Base-by-base conservation (phyloP, 2,329 filamentous ascomycete species). In the Pseudonectria buxi region DNA sequence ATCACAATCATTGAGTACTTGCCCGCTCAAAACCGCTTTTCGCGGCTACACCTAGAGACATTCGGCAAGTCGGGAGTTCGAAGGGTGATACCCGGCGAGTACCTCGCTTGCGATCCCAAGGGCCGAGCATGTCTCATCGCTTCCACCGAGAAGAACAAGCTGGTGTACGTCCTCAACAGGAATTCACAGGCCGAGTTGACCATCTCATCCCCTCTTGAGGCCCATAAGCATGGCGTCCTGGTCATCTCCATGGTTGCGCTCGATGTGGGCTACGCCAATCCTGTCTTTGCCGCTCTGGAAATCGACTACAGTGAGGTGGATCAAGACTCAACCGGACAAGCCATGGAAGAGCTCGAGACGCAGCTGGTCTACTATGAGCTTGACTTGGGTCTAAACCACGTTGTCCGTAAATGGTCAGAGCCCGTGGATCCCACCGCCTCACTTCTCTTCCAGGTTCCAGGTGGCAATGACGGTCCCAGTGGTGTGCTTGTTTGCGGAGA, bases 81-180 rank as follows among this genome's bases (percentile, higher is more conserved):
- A 39, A 81, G 92, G 53, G 90, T 96, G 26, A 78, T 98, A 29
- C 92, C 94, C 3, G 92, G 94, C 41, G 88, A 99, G 62, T 98
- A 95, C 56, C 76, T 99, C 18, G 92, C 90, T 6, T 86, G 87
- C 34, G 92, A 99, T 55, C 92, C 92, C 18, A 95, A 95, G 63
- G 92, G 92, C 37, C 80, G 92, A 67, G 94, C 94, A 36, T 95
- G 90, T 57, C 74, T 99, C 57, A 86, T 96, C 43, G 88, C 92
- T 9, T 90, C 89, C 5, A 75, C 90, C 36, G 94, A 99, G 67
- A 98, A 98, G 75, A 98, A 96, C 69, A 98, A 98, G 69, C 83
- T 99, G 37, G 92, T 98, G 49, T 99, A 98, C 64, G 90, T 98
- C 54, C 73, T 98, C 49, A 96, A 96, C 63, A 83, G 94, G 47